phyloP scores from a whole-genome alignment of 2,329 filamentous ascomycete genomes.

The Byssothecium circinans region DNA sequence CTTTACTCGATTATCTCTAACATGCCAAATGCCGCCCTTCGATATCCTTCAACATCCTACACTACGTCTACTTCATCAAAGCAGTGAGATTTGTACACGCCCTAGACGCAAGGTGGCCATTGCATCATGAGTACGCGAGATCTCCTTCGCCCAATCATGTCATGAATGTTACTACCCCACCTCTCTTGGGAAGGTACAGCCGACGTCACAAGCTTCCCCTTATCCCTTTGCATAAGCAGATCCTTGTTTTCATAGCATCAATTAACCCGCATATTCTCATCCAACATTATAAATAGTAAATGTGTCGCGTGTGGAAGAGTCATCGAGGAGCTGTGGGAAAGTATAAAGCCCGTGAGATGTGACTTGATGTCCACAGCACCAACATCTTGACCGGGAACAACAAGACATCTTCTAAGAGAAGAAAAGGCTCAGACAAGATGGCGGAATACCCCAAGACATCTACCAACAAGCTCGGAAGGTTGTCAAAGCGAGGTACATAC shows the following conservation, averaged over 20 bases:
- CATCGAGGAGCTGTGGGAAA: background rate
- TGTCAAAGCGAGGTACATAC: conserved; percentile 30
- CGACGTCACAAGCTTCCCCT: background rate
- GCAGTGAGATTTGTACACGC: background rate
- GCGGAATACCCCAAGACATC: conserved; percentile 28
- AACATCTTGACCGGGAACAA: background rate
- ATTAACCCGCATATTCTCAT: background rate
- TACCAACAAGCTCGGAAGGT: conserved; percentile 31
- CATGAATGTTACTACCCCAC: conserved; percentile 3
- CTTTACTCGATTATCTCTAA: too few species aligned
- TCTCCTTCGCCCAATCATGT: conserved; percentile 2
- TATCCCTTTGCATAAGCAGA: background rate
- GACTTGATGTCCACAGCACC: background rate
- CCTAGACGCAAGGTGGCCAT: background rate
- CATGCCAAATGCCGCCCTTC: too few species aligned
- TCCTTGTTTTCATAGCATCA: background rate
- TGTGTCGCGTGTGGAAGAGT: conserved; percentile 10
- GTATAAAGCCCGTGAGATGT: conserved; percentile 7
- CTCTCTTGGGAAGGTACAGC: conserved; percentile 1
- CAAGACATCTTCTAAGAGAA: background rate
- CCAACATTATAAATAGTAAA: background rate
- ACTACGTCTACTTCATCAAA: background rate
- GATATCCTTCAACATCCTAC: conserved; percentile 8
- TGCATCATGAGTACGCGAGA: background rate
- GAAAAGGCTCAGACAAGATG: conserved; percentile 13